These are phyloP conservation scores for Chamaecyparis obtusa DNA, from an alignment of 75 land plant species.

Conservation along the genomic window DNA sequence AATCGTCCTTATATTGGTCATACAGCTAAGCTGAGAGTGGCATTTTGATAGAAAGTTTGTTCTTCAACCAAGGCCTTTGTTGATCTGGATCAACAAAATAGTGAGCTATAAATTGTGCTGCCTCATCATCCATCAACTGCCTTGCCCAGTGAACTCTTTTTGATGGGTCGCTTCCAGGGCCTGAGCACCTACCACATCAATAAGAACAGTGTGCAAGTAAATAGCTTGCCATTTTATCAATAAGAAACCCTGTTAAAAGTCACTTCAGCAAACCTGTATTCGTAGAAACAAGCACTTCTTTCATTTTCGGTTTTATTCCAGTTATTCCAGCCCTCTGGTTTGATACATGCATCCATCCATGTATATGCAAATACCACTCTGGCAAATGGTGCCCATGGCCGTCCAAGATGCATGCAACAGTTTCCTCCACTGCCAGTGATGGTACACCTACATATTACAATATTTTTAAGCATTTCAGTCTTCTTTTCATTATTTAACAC, in stretches of 20 bases:
- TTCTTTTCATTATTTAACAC: neutral
- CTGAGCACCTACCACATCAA: conserved; percentile 58
- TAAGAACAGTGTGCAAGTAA: neutral
- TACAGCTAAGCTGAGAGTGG: conserved; percentile 48
- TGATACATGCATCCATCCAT: conserved; percentile 83
- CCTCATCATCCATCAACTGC: conserved; percentile 67
- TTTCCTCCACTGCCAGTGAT: conserved; percentile 83
- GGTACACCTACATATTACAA: conserved; percentile 58
- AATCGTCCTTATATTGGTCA: neutral
- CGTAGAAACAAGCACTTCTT: conserved; percentile 78
- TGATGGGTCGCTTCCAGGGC: conserved; percentile 64
- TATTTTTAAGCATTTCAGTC: neutral
- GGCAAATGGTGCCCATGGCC: conserved; percentile 96
- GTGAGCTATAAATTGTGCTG: conserved; percentile 46
- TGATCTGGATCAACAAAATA: conserved; percentile 69
- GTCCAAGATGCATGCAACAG: conserved; percentile 69
- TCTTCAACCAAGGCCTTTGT: conserved; percentile 47
- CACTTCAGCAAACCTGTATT: conserved; percentile 58
- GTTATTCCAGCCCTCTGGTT: conserved; percentile 86
- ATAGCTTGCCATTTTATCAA: neutral
- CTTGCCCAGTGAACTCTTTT: conserved; percentile 71
- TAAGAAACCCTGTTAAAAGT: neutral
- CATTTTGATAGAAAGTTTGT: conserved; percentile 42
- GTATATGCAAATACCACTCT: conserved; percentile 91
- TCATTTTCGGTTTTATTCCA: conserved; percentile 90